Conservation (phyloP, 164 flowering plant genomes). For the Annona squamosa region DNA sequence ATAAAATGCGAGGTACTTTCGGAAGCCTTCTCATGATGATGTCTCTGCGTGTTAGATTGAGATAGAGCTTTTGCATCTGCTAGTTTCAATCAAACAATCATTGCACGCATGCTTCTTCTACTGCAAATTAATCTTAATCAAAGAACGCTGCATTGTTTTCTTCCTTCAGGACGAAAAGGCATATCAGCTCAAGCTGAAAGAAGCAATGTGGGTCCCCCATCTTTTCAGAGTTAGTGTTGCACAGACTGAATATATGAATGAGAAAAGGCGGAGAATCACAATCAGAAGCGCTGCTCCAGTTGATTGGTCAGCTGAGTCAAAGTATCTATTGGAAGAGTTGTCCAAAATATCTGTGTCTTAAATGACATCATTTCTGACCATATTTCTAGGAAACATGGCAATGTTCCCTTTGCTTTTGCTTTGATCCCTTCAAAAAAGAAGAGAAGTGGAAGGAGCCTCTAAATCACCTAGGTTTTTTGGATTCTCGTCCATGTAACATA, state of each 20-base stretch:
- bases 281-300: constrained; percentile 16
- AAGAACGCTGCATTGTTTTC: not conserved
- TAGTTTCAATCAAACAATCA: not conserved
- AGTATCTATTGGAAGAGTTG: constrained; percentile 60
- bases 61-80: not conserved
- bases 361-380: not conserved
- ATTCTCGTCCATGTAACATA: not conserved
- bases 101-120: not conserved
- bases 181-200: constrained; percentile 52
- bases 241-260: constrained; percentile 64
- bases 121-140: not conserved
- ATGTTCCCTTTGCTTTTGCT: not conserved
- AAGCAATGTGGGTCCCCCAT: constrained; percentile 71
- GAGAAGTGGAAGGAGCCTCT: not conserved
- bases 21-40: not conserved
- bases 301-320: constrained; percentile 82
- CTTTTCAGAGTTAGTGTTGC: constrained; percentile 66
- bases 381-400: not conserved
- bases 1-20: constrained; percentile 57
- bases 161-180: constrained; percentile 9
- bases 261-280: constrained; percentile 50
- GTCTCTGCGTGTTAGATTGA: too few relatives aligned
- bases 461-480: not conserved
- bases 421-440: not conserved
- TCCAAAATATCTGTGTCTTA: constrained; percentile 44